Evolutionary conservation across 768 basidiomycete genomes (phyloP), one percentile per base, ranked within the genome.

Genomic region (Mycena epipterygia): DNA sequence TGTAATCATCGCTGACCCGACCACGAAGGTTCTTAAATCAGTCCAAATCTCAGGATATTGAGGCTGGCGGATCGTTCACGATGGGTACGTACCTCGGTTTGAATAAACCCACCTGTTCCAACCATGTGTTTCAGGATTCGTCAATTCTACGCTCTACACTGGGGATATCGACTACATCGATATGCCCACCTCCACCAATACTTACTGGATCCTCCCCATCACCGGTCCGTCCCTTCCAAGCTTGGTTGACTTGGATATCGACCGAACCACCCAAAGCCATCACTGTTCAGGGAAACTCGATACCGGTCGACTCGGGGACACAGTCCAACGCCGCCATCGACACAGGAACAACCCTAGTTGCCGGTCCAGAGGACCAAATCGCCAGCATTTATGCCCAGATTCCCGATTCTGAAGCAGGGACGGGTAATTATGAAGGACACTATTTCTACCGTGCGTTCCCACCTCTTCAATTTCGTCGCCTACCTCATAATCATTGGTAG

Each of bases 271-370:
- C 42, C 23, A 49, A 71, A 93, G 93, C 79, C 2, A 70, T 97
- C 27, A 88, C 84, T 2, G 89, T 94, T 0, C 89, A 93, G 71
- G 90, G 89, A 25, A 82, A 75, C 16, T 74, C 81, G 1, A 74
- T 94, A 16, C 69, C 81, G 0, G 73, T 94, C 12, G 78, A 86
- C 1, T 80, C 85, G 0, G 87, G 87, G 0, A 75, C 82, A 5
- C 74, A 74, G 0, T 86, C 91, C 0, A 88, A 88, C 67, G 90
- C 93, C 4, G 98, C 96, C 17, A 98, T 99, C 68, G 98, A 99
- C 77, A 98, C 97, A 3, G 98, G 97, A 60, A 99, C 98, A 0
- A 98, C 98, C 2, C 89, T 98, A 41, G 88, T 99, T 44, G 96
- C 95, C 9, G 97, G 95, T 0, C 97, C 98, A 0, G 5, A 87